Conservation (phyloP, 2,329 filamentous ascomycete species). For the Talaromyces sp. region DNA sequence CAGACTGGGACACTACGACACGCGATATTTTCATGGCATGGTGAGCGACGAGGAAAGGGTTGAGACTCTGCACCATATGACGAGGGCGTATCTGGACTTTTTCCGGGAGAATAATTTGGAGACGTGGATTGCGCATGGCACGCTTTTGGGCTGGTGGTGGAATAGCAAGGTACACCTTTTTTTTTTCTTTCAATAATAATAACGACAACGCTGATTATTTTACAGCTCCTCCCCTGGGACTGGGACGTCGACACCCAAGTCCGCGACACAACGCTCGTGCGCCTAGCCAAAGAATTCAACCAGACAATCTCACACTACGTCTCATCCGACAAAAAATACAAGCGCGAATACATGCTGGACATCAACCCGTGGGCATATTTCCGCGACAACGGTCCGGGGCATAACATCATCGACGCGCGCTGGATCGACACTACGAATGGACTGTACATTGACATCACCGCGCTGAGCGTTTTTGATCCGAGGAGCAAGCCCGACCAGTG, state of each 20-base stretch:
- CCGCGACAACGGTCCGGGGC: constrained; percentile 58
- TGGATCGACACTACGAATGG: constrained; percentile 76
- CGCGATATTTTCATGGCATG: constrained; percentile 60
- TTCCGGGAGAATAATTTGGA: constrained; percentile 63
- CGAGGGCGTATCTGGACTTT: constrained; percentile 67
- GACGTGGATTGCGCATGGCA: constrained; percentile 84
- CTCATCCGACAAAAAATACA: constrained; percentile 34
- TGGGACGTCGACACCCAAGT: constrained; percentile 81
- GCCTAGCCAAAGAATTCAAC: constrained; percentile 63
- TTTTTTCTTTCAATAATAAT: not conserved
- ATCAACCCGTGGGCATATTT: constrained; percentile 67
- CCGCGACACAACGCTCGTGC: constrained; percentile 59
- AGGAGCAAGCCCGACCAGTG: constrained; percentile 58
- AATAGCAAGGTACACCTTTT: constrained; percentile 52
- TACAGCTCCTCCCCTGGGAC: constrained; percentile 72
- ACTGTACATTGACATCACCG: constrained; percentile 80
- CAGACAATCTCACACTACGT: constrained; percentile 54
- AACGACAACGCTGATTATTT: not conserved
- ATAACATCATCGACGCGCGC: constrained; percentile 76
- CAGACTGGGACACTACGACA: constrained; percentile 67
- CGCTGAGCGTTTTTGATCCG: constrained; percentile 62
- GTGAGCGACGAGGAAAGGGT: constrained; percentile 63
- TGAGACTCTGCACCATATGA: constrained; percentile 62
- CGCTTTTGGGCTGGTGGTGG: constrained; percentile 86
- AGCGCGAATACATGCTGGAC: constrained; percentile 64